Evolutionary conservation across 2,329 filamentous ascomycete species (phyloP).

Genomic region (Stagonosporopsis rhizophila): DNA sequence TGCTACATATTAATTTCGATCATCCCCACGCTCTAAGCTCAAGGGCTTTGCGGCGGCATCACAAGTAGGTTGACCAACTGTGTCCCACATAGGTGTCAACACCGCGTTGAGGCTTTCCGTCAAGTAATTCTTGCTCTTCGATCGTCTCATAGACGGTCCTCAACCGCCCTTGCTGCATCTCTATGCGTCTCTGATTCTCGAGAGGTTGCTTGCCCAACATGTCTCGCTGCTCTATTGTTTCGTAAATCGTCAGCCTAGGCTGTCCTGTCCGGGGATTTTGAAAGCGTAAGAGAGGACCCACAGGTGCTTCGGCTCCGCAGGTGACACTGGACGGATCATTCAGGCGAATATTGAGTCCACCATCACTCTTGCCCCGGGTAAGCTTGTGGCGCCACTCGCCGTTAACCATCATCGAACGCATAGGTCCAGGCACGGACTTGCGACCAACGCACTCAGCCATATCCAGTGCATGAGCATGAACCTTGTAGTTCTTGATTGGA

Average conservation of each 20-base stretch:
- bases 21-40: neutral
- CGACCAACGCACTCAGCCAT: neutral
- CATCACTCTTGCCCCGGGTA: neutral
- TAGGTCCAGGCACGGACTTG: neutral
- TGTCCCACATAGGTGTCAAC: neutral
- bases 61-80: neutral
- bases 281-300: constrained; percentile 6
- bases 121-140: constrained; percentile 6
- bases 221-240: constrained; percentile 5
- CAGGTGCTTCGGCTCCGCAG: neutral
- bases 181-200: constrained; percentile 1
- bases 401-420: neutral
- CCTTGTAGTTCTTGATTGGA: neutral
- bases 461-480: neutral
- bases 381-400: neutral
- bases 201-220: constrained; percentile 1
- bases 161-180: neutral
- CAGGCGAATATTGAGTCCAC: neutral
- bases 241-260: constrained; percentile 14
- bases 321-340: neutral
- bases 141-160: constrained; percentile 11
- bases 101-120: constrained; percentile 4
- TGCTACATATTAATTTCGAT: no score
- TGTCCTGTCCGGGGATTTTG: constrained; percentile 3
- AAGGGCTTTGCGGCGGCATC: neutral